These are phyloP conservation scores for Aspergillus sp. DNA, from an alignment of 2,329 filamentous ascomycete genomes.

Conservation along the genomic window DNA sequence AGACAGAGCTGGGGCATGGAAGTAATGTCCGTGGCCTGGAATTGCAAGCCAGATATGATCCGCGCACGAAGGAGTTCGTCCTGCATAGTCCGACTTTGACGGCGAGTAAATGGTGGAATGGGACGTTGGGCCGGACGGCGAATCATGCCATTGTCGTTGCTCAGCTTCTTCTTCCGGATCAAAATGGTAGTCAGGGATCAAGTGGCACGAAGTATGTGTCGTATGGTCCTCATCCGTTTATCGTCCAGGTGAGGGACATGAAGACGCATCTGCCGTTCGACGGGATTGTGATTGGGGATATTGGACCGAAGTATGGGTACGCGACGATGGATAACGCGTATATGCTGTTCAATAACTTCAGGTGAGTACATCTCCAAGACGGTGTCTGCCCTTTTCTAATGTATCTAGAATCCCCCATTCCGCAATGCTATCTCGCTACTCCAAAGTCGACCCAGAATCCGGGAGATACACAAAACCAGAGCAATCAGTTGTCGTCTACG, in stretches of 20 bases:
- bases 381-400: too few species aligned
- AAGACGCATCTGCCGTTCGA: conserved; percentile 37
- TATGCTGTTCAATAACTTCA: conserved; percentile 52
- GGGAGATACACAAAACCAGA: conserved; percentile 47
- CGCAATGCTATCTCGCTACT: conserved; percentile 52
- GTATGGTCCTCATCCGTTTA: conserved; percentile 55
- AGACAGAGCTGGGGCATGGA: conserved; percentile 54
- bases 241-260: conserved; percentile 48
- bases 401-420: conserved; percentile 43
- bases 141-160: conserved; percentile 57
- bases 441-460: conserved; percentile 47
- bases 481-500: conserved; percentile 49
- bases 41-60: conserved; percentile 50
- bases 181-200: not conserved
- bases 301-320: conserved; percentile 58
- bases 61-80: conserved; percentile 46
- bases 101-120: conserved; percentile 58
- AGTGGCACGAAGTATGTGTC: conserved; percentile 34
- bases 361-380: conserved; percentile 12
- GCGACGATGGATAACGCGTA: conserved; percentile 55
- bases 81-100: conserved; percentile 54
- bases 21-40: conserved; percentile 55
- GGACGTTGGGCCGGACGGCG: conserved; percentile 53
- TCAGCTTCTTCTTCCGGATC: conserved; percentile 40
- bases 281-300: conserved; percentile 54